phyloP scores from a whole-genome alignment of 169 alveolate species.

The Eimeria sp. region DNA sequence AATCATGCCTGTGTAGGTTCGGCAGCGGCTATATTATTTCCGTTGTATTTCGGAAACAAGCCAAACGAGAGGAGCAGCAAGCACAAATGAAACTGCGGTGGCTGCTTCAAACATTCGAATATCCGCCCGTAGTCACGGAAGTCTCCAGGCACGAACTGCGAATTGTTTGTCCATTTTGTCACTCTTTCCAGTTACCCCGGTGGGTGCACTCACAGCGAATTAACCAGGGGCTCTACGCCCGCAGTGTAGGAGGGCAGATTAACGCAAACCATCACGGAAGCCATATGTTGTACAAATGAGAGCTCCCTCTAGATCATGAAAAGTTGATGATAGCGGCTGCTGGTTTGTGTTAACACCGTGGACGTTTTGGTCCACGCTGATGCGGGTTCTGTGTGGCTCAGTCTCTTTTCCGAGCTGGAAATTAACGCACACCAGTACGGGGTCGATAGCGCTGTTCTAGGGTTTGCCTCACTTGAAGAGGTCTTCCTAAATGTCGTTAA shows the following conservation, averaged over 20 bases:
- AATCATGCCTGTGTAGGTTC: constrained; percentile 48
- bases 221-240: background rate
- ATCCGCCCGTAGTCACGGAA: constrained; percentile 36
- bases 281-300: background rate
- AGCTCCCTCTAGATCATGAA: background rate
- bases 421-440: constrained; percentile 7
- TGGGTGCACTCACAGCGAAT: background rate
- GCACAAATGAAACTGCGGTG: constrained; percentile 39
- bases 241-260: background rate
- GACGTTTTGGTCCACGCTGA: background rate
- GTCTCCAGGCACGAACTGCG: constrained; percentile 69
- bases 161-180: constrained; percentile 33
- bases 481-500: constrained; percentile 65
- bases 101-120: constrained; percentile 44
- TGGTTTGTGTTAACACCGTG: too few relatives aligned
- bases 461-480: constrained; percentile 65
- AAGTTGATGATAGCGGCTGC: background rate
- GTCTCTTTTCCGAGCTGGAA: constrained; percentile 67
- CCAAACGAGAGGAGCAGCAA: constrained; percentile 50
- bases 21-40: constrained; percentile 68
- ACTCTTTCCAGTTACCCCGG: constrained; percentile 59
- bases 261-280: background rate
- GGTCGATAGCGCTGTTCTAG: constrained; percentile 63
- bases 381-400: constrained; percentile 20
- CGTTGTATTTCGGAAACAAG: background rate